A percentile compares a stretch with the other conserved stretches of the same genome.
Conservation (phyloP, 176 grass and related monocot species). For the Luzula sylvatica region DNA sequence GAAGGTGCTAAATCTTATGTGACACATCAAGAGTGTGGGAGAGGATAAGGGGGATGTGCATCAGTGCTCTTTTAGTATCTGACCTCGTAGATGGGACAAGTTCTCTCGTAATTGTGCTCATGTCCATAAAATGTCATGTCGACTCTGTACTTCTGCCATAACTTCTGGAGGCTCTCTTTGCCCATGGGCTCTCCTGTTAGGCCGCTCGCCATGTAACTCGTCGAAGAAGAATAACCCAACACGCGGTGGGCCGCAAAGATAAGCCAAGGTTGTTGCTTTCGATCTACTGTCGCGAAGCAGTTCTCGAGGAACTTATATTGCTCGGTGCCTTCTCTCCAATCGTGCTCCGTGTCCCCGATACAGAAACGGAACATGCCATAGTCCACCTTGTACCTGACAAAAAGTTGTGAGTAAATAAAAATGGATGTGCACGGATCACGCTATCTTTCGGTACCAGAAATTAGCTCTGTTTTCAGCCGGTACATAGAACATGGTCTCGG, state of each 20-base stretch:
- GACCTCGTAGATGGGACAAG: slow-evolving; percentile 67
- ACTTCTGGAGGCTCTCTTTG: slow-evolving; percentile 37
- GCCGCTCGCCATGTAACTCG: slow-evolving; percentile 42
- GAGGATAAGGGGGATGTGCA: no score
- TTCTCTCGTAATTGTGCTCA: slow-evolving; percentile 84
- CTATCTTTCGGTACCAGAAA: slow-evolving; percentile 85
- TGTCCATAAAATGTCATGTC: slow-evolving; percentile 78
- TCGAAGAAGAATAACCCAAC: slow-evolving; percentile 66
- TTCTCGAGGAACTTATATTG: slow-evolving; percentile 66
- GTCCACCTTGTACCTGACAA: slow-evolving; percentile 46
- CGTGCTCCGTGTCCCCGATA: slow-evolving; percentile 73
- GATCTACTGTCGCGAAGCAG: slow-evolving; percentile 52
- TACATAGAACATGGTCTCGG: slow-evolving; percentile 87
- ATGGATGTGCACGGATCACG: no score
- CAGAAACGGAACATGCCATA: slow-evolving; percentile 82
- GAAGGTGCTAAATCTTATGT: no score
- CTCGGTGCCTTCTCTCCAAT: slow-evolving; percentile 46
- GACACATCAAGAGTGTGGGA: no score
- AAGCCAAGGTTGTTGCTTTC: slow-evolving; percentile 76
- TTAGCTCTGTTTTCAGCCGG: slow-evolving; percentile 80
- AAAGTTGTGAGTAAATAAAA: no score
- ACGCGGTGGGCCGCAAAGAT: slow-evolving; percentile 68
- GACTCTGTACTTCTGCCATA: slow-evolving; percentile 81
- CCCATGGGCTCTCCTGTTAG: slow-evolving; percentile 68
- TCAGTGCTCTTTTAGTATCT: neutral